Conservation (phyloP, 23 red algal genomes). For the Gracilaria caudata region DNA sequence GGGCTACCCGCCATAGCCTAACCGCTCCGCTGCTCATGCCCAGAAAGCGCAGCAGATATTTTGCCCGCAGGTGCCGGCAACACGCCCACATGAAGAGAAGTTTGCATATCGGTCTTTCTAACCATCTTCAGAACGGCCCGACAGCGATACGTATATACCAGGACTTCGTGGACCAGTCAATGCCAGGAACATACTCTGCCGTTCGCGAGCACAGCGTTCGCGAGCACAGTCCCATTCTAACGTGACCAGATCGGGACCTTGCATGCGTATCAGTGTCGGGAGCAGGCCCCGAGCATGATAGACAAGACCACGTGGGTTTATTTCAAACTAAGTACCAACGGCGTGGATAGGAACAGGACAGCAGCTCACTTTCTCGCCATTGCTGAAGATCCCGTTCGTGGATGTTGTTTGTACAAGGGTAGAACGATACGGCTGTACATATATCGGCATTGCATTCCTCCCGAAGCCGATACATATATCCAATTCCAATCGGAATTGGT, state of each 20-base stretch:
- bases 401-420: too few species aligned
- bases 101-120: background rate
- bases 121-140: background rate
- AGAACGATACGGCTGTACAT: too few species aligned
- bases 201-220: background rate
- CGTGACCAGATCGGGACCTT: background rate
- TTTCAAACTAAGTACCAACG: too few species aligned
- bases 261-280: background rate
- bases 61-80: background rate
- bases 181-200: background rate
- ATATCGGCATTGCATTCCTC: too few species aligned
- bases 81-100: background rate
- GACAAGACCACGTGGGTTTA: too few species aligned
- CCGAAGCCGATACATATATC: too few species aligned
- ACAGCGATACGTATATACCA: background rate
- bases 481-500: too few species aligned
- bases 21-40: background rate
- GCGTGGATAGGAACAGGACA: too few species aligned
- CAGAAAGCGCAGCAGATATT: background rate
- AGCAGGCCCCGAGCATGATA: too few species aligned
- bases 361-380: too few species aligned
- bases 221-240: background rate
- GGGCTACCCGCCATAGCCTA: background rate
- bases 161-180: background rate
- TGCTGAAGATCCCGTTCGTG: too few species aligned